A percentile compares a stretch with the other conserved stretches of the same genome.
Evolutionary conservation across 1,284 basidiomycete species (phyloP).

Genomic region (Ceratobasidium theobromae): DNA sequence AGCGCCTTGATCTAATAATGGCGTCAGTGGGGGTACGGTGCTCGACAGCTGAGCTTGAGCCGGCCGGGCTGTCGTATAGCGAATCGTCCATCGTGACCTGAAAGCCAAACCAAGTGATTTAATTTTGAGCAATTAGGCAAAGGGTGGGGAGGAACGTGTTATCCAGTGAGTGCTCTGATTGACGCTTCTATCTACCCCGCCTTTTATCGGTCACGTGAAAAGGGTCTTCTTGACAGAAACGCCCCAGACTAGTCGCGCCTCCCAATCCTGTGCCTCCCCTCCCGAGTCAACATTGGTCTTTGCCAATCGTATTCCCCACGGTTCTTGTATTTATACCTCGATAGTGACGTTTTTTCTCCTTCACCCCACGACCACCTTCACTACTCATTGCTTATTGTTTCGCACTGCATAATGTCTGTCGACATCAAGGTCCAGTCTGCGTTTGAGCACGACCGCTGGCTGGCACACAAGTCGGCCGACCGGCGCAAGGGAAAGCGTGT

Average conservation of each 20-base stretch:
- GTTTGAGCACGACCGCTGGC: slow-evolving; percentile 26
- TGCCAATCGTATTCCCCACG: background rate
- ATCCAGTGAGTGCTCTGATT: background rate
- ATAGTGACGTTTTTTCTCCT: background rate
- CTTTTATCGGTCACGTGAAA: slow-evolving; percentile 16
- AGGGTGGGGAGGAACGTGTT: background rate
- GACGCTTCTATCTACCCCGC: slow-evolving; percentile 26
- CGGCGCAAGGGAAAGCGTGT: slow-evolving; percentile 27
- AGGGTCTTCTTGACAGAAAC: slow-evolving; percentile 14
- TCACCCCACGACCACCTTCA: slow-evolving; percentile 17
- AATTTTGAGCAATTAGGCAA: background rate
- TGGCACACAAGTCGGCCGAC: slow-evolving; percentile 23
- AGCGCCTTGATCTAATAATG: slow-evolving; percentile 18
- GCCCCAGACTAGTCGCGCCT: slow-evolving; percentile 10
- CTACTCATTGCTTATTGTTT: background rate
- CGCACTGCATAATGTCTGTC: background rate
- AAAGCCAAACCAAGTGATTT: background rate
- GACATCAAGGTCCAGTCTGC: slow-evolving; percentile 26
- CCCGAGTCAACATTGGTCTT: slow-evolving; percentile 25
- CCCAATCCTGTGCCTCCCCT: slow-evolving; percentile 4
- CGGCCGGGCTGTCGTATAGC: slow-evolving; percentile 13
- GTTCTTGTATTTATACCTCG: slow-evolving; percentile 6
- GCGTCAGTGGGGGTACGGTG: background rate
- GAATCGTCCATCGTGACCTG: slow-evolving; percentile 15
- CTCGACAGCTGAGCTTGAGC: slow-evolving; percentile 21